These are phyloP conservation scores for Aspergillus bridgeri DNA, from an alignment of 495 filamentous ascomycete species.

Conservation along the genomic window DNA sequence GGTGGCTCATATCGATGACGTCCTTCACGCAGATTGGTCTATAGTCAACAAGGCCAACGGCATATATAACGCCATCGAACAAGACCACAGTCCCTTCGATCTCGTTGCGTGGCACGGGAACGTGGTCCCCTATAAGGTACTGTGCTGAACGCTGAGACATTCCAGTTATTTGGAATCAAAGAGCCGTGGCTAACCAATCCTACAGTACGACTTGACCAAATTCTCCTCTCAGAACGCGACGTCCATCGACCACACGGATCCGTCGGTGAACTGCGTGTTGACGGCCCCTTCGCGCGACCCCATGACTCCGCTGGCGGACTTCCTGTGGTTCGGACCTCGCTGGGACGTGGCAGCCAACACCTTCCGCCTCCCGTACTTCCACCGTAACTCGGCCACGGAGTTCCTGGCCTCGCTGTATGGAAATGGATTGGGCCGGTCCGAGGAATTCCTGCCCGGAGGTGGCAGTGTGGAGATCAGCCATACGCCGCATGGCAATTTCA, in stretches of 20 bases:
- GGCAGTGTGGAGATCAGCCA: constrained; percentile 41
- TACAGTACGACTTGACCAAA: constrained; percentile 39
- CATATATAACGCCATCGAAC: constrained; percentile 31
- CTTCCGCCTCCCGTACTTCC: constrained; percentile 42
- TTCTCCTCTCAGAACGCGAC: constrained; percentile 41
- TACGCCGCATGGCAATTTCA: constrained; percentile 42
- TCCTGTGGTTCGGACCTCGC: constrained; percentile 42
- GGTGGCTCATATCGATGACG: constrained; percentile 38
- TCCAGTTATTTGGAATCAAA: not conserved
- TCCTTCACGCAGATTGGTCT: constrained; percentile 31
- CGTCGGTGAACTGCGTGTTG: constrained; percentile 38
- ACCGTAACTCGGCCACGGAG: constrained; percentile 41
- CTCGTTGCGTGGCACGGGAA: constrained; percentile 44
- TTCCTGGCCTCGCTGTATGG: constrained; percentile 41
- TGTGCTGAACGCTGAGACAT: not conserved
- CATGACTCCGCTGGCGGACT: constrained; percentile 34
- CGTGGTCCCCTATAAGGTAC: constrained; percentile 41
- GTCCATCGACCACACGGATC: constrained; percentile 42
- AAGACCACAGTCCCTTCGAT: constrained; percentile 42
- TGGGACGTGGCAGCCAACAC: constrained; percentile 45
- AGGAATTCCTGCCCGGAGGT: constrained; percentile 40
- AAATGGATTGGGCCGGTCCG: constrained; percentile 37
- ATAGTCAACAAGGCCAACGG: constrained; percentile 41
- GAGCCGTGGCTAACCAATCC: not conserved
- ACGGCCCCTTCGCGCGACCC: constrained; percentile 39